phyloP scores from a whole-genome alignment of 805 yeast species.

The Candida krabiensis region DNA sequence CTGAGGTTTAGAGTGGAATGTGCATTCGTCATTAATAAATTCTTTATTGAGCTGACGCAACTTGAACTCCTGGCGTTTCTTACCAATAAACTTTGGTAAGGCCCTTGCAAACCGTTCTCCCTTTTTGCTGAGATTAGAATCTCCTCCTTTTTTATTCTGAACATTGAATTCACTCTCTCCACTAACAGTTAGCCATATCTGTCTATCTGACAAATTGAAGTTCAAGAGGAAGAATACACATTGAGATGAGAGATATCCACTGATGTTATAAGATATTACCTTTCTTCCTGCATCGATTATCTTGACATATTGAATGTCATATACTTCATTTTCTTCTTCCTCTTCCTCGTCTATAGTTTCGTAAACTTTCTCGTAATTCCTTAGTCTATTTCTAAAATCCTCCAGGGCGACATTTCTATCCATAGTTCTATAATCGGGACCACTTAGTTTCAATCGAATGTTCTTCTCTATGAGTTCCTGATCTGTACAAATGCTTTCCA shows the following conservation, averaged over 20 bases:
- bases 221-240: constrained; percentile 53
- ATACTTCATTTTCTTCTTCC: constrained; percentile 42
- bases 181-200: constrained; percentile 36
- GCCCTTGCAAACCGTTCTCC: constrained; percentile 36
- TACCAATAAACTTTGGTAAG: constrained; percentile 33
- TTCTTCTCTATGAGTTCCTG: constrained; percentile 76
- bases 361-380: constrained; percentile 85
- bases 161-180: constrained; percentile 34
- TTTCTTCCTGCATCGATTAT: constrained; percentile 63
- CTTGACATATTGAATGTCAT: constrained; percentile 57
- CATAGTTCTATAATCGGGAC: constrained; percentile 90
- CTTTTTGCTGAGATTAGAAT: constrained; percentile 27
- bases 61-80: constrained; percentile 36
- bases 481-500: constrained; percentile 85
- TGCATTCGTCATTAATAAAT: constrained; percentile 31
- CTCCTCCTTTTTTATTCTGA: constrained; percentile 33
- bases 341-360: constrained; percentile 77
- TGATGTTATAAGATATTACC: constrained; percentile 54
- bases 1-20: constrained; percentile 19
- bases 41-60: constrained; percentile 33
- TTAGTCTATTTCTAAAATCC: constrained; percentile 79
- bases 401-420: constrained; percentile 74
- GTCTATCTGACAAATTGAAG: constrained; percentile 37
- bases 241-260: constrained; percentile 57
- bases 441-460: constrained; percentile 79